Base-by-base conservation (phyloP, 495 filamentous ascomycete species). In the Penicillium pulvis region DNA sequence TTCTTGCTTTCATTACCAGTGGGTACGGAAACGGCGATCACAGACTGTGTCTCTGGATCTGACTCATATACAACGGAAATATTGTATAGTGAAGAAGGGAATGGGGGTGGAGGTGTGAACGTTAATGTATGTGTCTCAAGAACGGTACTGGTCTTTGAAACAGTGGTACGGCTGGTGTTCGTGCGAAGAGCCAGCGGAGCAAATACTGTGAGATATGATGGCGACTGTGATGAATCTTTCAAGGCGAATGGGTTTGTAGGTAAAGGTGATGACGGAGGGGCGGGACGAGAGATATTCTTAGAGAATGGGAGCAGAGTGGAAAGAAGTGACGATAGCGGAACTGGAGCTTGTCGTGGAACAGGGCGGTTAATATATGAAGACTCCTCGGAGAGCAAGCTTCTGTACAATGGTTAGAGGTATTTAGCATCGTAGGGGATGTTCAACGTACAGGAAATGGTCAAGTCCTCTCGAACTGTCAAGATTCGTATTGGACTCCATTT, bases 221-320 rank as follows among this genome's bases (percentile, higher is more conserved):
- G 61, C n/a, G 66, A 54, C 4, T 75, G 67, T 1, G 69, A 53
- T 14, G 59, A 49, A 24, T 71, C 62, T 46, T 71, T 60, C 47
- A 78, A 62, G 5, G 73, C 70, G 36, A 78, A 75, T 14, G 75
- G 69, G 20, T 78, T 76, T 39, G 59, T 66, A 10, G 72, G 69
- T 47, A 67, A 49, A 16, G 72, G 61, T 26, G 63, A 68, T 35
- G 58, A 30, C 58, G 66, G 51, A n/a, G 45, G 66, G 9, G 57
- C 33, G 4, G 61, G 66, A 17, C 58, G 65, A 45, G 68, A 64
- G 2, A 64, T 60, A 49, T 68, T 78, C 4, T 66, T 58, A 31
- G 73, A 69, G 53, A 79, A 79, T 39, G 76, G 77, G 16, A 79
- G 73, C 33, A 79, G 46, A 28, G 72, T 66, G 3, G 72, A 75